Base-by-base conservation (phyloP, 257 asterid species). In the Petrea volubilis region DNA sequence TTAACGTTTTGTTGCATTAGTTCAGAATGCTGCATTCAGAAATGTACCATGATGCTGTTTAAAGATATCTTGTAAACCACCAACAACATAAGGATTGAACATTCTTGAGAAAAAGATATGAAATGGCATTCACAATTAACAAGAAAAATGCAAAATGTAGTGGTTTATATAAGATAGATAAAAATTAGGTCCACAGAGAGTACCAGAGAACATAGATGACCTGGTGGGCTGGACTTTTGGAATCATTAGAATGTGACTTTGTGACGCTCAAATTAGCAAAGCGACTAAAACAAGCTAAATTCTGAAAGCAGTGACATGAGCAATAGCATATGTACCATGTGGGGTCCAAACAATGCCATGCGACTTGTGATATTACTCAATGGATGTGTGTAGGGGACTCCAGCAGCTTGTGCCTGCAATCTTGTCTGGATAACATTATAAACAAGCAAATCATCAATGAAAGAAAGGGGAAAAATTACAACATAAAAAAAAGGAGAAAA, bases 401-500 rank as follows among this genome's bases (percentile, higher is more conserved):
- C 98, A 25, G 98, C 97, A 49, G 98, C 98, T 79, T 94, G 98
- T 60, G 96, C 97, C 80, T 94, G 98, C 84, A 94, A 75, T 79
- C 98, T 85, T 57, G 96, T 94, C 98, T 94, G 89, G 49, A 60
- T 53, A 63, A 60, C 29, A 11, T 12, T 36, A 62, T 46, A 65
- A 23, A 60, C 15, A 49, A 17, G 7, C 36, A 70, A 29, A 29
- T 28, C 31, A 33, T 58, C 56, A 70, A 7, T 38, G 56, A 64
- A 71, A 9, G 13, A 56, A 69, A 31, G 10, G 33, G 43, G 47
- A 58, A 28, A 51, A 18, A 21, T 4, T 8, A 7, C 43, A 12
- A 38, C 43, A 4, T 38, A n/a, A n/a, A n/a, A n/a, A n/a, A n/a
- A n/a, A n/a, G n/a, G n/a, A n/a, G n/a, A n/a, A 74, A 59, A 14